phyloP scores from a whole-genome alignment of 768 basidiomycete genomes.

The Pholiota microspora region DNA sequence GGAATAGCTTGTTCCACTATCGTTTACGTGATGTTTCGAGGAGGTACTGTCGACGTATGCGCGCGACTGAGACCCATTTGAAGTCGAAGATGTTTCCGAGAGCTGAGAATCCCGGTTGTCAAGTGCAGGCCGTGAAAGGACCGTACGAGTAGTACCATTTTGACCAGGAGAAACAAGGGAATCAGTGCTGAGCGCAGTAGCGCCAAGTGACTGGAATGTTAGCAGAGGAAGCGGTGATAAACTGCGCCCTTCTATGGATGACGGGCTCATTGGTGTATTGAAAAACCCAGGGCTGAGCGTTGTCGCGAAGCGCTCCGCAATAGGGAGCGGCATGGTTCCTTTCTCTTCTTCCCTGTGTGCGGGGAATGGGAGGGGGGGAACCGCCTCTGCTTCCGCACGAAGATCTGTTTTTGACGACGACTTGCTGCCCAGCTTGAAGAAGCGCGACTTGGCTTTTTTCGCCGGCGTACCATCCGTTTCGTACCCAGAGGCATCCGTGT shows the following conservation, averaged over 20 bases:
- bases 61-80: not conserved
- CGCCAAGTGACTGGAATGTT: not conserved
- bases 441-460: conserved; percentile 39
- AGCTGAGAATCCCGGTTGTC: not conserved
- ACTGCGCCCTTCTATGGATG: not conserved
- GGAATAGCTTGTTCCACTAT: conserved; percentile 11
- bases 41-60: not conserved
- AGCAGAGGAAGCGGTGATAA: not conserved
- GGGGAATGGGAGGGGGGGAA: conserved; percentile 11
- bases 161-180: not conserved
- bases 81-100: not conserved
- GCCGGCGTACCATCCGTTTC: conserved; percentile 35
- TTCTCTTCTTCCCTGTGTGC: conserved; percentile 8
- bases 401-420: conserved; percentile 37
- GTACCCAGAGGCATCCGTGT: conserved; percentile 27
- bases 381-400: conserved; percentile 21
- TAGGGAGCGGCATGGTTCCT: conserved; percentile 38
- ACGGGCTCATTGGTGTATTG: not conserved
- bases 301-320: conserved; percentile 46
- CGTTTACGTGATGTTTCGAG: not conserved
- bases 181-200: not conserved
- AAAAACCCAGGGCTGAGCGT: conserved; percentile 17
- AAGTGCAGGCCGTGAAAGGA: not conserved
- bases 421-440: conserved; percentile 39
- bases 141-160: not conserved